These are phyloP conservation scores for Hanseniaspora thailandica DNA, from an alignment of 805 yeast species.

Conservation along the genomic window DNA sequence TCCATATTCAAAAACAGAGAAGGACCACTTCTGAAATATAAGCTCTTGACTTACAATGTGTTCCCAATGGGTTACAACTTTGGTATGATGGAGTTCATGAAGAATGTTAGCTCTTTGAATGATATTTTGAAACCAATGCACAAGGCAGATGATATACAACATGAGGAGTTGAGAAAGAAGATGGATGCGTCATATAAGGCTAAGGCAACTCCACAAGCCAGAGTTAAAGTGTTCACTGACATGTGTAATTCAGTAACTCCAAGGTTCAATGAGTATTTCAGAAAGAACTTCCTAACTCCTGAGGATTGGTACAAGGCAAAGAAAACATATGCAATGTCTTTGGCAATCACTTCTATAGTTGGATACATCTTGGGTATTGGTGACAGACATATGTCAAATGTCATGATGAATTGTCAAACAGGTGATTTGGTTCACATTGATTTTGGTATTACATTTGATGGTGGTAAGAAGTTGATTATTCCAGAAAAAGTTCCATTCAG, in stretches of 20 bases:
- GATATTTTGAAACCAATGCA: slow-evolving; percentile 63
- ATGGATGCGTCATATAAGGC: slow-evolving; percentile 48
- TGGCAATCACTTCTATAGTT: slow-evolving; percentile 74
- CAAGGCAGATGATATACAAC: slow-evolving; percentile 36
- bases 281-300: slow-evolving; percentile 52
- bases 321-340: slow-evolving; percentile 55
- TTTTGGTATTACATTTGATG: slow-evolving; percentile 92
- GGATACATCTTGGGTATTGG: slow-evolving; percentile 88
- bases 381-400: slow-evolving; percentile 87
- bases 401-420: slow-evolving; percentile 60
- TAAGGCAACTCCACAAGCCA: slow-evolving; percentile 32
- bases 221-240: slow-evolving; percentile 37
- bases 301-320: slow-evolving; percentile 64
- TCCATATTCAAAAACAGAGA: slow-evolving; percentile 38
- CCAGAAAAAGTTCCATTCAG: slow-evolving; percentile 95
- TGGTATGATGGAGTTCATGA: slow-evolving; percentile 85
- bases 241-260: slow-evolving; percentile 50
- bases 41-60: slow-evolving; percentile 75
- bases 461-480: slow-evolving; percentile 67
- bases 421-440: slow-evolving; percentile 96
- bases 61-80: slow-evolving; percentile 78
- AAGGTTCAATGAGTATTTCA: slow-evolving; percentile 57
- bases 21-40: slow-evolving; percentile 37
- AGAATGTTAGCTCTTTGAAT: slow-evolving; percentile 56
- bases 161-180: slow-evolving; percentile 47